Base-by-base conservation (phyloP, 2,329 filamentous ascomycete genomes). In the Fusarium sterilihyphosum region DNA sequence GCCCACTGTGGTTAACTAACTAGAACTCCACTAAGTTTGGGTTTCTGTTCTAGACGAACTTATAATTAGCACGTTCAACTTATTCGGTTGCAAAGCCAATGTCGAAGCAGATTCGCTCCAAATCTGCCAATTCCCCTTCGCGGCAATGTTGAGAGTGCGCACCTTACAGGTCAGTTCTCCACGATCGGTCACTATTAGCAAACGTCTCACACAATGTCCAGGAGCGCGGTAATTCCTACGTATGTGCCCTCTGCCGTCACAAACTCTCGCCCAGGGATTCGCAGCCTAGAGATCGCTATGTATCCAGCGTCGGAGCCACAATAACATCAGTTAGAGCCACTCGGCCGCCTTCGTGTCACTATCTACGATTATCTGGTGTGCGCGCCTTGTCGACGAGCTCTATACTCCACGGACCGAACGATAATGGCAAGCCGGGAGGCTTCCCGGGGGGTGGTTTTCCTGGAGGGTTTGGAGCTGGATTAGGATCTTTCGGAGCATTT, bases 111-210 rank as follows among this genome's bases (percentile, higher is more conserved):
- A 66, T 67, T 71, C 61, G 54, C 54, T 74, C 33, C 58, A 65
- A 58, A 65, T 70, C 67, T 71, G 64, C 44, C 69, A 76, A 75
- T 70, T 54, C 60, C 68, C 74, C 58, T 53, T 67, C 65, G 69
- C 74, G 77, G 81, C 75, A 72, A 87, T 87, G 85, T 83, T 87
- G 70, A 84, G 84, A 81, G 81, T 82, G 74, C 82, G 82, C 71
- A 69, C 80, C 76, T 83, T 81, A 77, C 82, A 82, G 82, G 85
- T 85, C 73, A 68, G 80, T 67, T 35, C 49, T 57, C 47, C 17
- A 33, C 38, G 41, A 38, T 29, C 9, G n/a, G 16, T 33, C 37
- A 29, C 16, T 53, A 14, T 22, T 40, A 37, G 16, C 43, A 61
- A 63, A 54, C 54, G 43, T 43, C 73, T 73, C 50, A 71, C 61